Evolutionary conservation across 106 monocot genomes (phyloP), one percentile per base, ranked within the genome.

Genomic region (Allium cepa): DNA sequence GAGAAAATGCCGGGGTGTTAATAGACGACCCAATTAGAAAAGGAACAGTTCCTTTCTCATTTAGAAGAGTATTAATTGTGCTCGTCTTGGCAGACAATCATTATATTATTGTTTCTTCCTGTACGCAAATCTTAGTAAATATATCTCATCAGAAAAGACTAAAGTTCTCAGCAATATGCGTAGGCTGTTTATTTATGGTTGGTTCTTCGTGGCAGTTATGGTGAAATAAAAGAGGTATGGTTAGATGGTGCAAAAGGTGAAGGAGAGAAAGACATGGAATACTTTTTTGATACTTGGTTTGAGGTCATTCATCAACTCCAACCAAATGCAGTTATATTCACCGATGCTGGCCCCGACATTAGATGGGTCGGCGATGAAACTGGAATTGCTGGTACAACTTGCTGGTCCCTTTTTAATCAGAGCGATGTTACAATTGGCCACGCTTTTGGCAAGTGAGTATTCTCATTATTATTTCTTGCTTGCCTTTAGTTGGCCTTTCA

Each of bases 231-330:
- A 71, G 92, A 97, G 72, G 89, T 97, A 45, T 97, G 80, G 74
- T 71, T 97, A 76, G 97, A 97, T 73, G 92, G 97, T 53, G 92
- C 97, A 59, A 86, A 84, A 59, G 96, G 86, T n/a, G 73, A 82
- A 59, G 74, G 68, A 10, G 76, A 80, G 47, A 89, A 78, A 66
- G 69, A 88, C 46, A 87, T 86, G 81, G 73, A 81, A 16, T 92
- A 97, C 75, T 74, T 84, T 12, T 97, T 97, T 68, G 71, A 86
- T 49, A 71, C 56, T 45, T 97, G 97, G 97, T 97, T 97, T 75
- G 62, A 79, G 50, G 49, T 92, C 47, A 87, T 97, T 71, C 97
- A 97, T 84, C 97, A 97, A 78, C 84, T 80, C 57, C 97, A 97
- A 61, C 97, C 92, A 50, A 47, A 64, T 48, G 97, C 78, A 16